Evolutionary conservation across 169 alveolate genomes (phyloP).

Genomic region (Plasmodium sp.): DNA sequence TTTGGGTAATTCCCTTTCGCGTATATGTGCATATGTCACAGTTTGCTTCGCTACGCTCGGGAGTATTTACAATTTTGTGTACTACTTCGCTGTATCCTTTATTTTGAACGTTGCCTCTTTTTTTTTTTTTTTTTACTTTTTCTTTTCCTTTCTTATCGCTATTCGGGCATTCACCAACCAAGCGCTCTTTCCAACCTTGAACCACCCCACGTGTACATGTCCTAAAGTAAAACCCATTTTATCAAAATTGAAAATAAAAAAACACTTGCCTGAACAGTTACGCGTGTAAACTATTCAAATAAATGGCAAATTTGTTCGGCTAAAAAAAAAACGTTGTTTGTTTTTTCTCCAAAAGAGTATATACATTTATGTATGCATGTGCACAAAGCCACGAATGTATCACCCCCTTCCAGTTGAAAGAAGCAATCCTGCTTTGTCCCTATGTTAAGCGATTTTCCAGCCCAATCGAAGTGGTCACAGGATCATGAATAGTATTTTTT

Average conservation of each 20-base stretch:
- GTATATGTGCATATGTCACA: neutral
- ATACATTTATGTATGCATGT: neutral
- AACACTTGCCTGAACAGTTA: neutral
- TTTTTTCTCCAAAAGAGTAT: neutral
- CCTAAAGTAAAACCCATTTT: neutral
- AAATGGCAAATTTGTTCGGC: neutral
- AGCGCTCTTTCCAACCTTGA: neutral
- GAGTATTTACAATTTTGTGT: neutral
- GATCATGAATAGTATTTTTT: neutral
- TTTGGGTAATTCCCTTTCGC: neutral
- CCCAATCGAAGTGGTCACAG: neutral
- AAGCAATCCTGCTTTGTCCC: neutral
- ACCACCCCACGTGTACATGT: neutral
- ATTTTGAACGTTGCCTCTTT: neutral
- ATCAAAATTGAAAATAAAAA: neutral
- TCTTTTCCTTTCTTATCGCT: neutral
- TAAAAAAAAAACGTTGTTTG: neutral
- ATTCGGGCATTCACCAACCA: neutral
- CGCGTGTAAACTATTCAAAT: neutral
- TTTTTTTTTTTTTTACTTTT: neutral
- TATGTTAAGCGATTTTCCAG: neutral
- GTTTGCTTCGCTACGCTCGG: neutral
- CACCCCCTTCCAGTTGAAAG: neutral
- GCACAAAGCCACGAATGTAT: neutral
- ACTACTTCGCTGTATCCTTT: neutral